These are phyloP conservation scores for Potentilla sterilis DNA, from an alignment of 306 rosid genomes.

Conservation along the genomic window DNA sequence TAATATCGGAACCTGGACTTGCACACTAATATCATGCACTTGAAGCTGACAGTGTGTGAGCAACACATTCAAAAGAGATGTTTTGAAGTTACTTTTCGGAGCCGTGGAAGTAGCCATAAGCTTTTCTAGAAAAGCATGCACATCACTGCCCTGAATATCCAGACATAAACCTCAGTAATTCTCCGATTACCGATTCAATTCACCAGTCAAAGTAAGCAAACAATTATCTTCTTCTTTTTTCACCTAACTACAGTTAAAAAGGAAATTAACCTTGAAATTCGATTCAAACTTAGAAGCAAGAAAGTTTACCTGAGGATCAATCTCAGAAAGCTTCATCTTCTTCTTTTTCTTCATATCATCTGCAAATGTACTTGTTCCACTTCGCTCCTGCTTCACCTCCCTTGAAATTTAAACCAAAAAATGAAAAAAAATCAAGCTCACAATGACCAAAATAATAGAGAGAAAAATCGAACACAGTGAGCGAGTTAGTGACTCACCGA, in stretches of 20 bases:
- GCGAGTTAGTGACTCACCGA: conserved; percentile 39
- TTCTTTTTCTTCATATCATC: conserved; percentile 47
- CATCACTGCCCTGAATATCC: conserved; percentile 65
- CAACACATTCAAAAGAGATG: conserved; percentile 48
- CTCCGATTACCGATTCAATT: not conserved
- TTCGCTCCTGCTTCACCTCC: conserved; percentile 43
- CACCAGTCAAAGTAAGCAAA: conserved; percentile 15
- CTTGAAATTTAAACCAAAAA: conserved; percentile 15
- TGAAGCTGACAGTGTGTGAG: conserved; percentile 68
- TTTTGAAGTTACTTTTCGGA: conserved; percentile 41
- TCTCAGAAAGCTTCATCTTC: conserved; percentile 54
- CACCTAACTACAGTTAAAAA: not conserved
- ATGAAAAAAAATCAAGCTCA: conserved; percentile 5
- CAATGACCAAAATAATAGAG: conserved; percentile 6
- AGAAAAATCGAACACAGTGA: not conserved
- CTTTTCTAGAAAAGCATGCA: conserved; percentile 70
- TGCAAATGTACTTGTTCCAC: conserved; percentile 16
- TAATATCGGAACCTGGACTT: conserved; percentile 54
- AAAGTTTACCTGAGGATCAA: conserved; percentile 73
- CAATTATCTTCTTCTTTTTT: conserved; percentile 11
- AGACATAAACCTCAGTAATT: conserved; percentile 19
- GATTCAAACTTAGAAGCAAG: not conserved
- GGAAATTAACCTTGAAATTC: not conserved
- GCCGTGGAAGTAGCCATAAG: conserved; percentile 34
- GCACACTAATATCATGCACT: conserved; percentile 33